Percentiles rank a stretch among this genome's conserved stretches.
These are phyloP conservation scores for Syzygium grande DNA, from an alignment of 345 rosid genomes.

Conservation along the genomic window DNA sequence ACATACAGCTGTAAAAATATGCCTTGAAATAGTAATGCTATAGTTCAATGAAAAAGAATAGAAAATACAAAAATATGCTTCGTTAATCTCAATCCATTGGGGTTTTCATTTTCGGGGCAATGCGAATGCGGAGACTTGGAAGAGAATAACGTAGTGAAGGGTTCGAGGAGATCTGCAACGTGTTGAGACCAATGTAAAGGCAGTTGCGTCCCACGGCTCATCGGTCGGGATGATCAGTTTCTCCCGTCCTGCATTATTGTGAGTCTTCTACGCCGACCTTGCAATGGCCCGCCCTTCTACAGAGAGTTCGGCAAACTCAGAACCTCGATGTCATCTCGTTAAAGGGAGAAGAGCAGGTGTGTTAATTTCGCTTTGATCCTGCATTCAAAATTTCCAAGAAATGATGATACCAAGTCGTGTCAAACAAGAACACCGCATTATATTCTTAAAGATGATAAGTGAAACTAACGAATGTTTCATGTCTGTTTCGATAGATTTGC, in stretches of 20 bases:
- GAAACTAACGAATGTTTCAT: not conserved
- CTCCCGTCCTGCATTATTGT: not conserved
- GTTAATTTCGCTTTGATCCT: constrained; percentile 73
- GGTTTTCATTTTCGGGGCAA: not conserved
- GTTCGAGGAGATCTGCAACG: constrained; percentile 57
- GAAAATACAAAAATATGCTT: too few species aligned
- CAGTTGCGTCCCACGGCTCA: constrained; percentile 82
- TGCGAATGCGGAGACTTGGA: not conserved
- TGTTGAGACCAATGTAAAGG: constrained; percentile 72
- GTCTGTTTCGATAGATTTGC: not conserved
- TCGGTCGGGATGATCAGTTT: constrained; percentile 46
- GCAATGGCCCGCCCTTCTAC: constrained; percentile 68
- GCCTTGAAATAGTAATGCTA: too few species aligned
- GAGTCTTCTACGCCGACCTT: constrained; percentile 21
- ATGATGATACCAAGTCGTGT: not conserved
- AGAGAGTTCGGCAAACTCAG: constrained; percentile 47
- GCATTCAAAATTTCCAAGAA: not conserved
- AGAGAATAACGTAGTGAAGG: constrained; percentile 26
- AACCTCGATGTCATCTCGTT: constrained; percentile 65
- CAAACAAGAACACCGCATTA: not conserved
- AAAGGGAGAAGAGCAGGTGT: constrained; percentile 63
- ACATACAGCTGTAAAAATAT: too few species aligned
- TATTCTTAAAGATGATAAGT: not conserved
- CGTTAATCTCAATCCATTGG: too few species aligned
- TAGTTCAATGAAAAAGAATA: too few species aligned